Evolutionary conservation across 306 rosid genomes (phyloP).

Genomic region (Pyrus bretschneideri): DNA sequence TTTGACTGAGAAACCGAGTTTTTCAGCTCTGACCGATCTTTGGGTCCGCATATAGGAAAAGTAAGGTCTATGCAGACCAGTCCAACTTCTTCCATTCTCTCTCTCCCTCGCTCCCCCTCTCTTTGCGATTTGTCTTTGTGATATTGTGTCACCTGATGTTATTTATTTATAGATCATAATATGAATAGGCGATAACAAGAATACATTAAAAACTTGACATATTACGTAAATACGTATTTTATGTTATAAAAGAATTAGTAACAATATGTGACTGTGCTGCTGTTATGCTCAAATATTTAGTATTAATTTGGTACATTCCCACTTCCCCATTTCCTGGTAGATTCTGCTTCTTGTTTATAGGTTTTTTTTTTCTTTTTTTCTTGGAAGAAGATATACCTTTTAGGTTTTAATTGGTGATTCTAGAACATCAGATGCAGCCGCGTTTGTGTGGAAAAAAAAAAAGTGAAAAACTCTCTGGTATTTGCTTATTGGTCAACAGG

Average conservation of each 20-base stretch:
- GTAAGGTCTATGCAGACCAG: conserved; percentile 38
- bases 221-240: too few species aligned
- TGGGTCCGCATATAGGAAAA: conserved; percentile 23
- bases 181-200: neutral
- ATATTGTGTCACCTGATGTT: neutral
- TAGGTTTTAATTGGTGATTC: neutral
- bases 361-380: too few species aligned
- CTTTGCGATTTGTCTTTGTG: conserved; percentile 17
- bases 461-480: neutral
- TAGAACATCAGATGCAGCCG: neutral
- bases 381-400: too few species aligned
- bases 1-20: conserved; percentile 55
- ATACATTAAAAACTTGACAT: too few species aligned
- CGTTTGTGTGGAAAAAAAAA: neutral
- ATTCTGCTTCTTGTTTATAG: too few species aligned
- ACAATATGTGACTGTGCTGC: too few species aligned
- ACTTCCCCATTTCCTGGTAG: too few species aligned
- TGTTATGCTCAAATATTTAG: too few species aligned
- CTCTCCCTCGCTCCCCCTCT: neutral
- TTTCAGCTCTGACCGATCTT: conserved; percentile 50
- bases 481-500: neutral
- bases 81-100: conserved; percentile 4
- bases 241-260: too few species aligned
- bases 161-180: too few species aligned
- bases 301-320: too few species aligned